Percentiles rank a stretch among this genome's conserved stretches.
These are phyloP conservation scores for Linaria vulgaris DNA, from an alignment of 257 asterid genomes.

Conservation along the genomic window DNA sequence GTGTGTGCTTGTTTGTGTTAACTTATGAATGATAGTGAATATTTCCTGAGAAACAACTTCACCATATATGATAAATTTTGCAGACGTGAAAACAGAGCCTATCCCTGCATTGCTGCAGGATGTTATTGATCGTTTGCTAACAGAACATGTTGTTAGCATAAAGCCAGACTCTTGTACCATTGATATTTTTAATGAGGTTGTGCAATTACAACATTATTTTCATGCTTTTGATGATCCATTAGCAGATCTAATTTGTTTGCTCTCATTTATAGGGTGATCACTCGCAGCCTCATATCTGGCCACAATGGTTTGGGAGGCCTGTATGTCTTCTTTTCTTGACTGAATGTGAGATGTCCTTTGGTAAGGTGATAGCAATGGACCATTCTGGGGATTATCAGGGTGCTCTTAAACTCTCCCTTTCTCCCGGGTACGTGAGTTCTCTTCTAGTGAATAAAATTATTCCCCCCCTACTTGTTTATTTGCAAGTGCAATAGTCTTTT, in stretches of 20 bases:
- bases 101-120: constrained; percentile 68
- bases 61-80: constrained; percentile 31
- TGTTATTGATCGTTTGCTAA: constrained; percentile 52
- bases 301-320: constrained; percentile 80
- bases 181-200: constrained; percentile 85
- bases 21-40: not conserved
- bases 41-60: constrained; percentile 15
- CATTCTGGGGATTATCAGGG: constrained; percentile 75
- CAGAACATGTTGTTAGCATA: constrained; percentile 47
- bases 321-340: constrained; percentile 69
- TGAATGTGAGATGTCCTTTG: constrained; percentile 76
- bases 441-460: constrained; percentile 8
- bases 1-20: too few relatives aligned
- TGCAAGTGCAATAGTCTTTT: not conserved
- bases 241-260: constrained; percentile 31
- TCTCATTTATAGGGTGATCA: constrained; percentile 64
- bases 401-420: constrained; percentile 62
- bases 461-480: not conserved
- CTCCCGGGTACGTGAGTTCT: constrained; percentile 61
- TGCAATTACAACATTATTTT: constrained; percentile 21
- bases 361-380: constrained; percentile 54
- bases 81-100: constrained; percentile 76
- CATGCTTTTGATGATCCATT: constrained; percentile 17
- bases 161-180: constrained; percentile 80
- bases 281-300: constrained; percentile 83